Evolutionary conservation across 2,329 filamentous ascomycete genomes (phyloP).

Genomic region (Penicillium frequentans): DNA sequence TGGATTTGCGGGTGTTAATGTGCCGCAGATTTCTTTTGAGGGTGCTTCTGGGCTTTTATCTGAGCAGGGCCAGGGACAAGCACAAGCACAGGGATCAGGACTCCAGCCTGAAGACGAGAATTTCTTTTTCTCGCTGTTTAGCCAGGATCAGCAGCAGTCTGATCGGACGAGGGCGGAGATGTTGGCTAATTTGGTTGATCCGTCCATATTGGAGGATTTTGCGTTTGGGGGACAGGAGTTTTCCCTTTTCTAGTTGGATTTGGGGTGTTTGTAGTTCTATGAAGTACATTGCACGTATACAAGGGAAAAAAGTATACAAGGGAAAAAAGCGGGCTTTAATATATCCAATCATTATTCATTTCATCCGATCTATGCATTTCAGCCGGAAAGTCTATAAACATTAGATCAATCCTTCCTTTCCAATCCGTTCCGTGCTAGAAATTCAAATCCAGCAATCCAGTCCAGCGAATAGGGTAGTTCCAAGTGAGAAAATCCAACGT

Average conservation of each 20-base stretch:
- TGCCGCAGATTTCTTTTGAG: background rate
- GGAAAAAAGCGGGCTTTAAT: no score
- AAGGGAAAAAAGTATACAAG: no score
- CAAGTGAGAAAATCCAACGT: background rate
- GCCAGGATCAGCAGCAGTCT: constrained; percentile 1
- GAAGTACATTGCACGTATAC: background rate
- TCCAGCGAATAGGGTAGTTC: background rate
- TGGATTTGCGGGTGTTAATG: background rate
- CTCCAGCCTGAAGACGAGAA: background rate
- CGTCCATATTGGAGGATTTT: constrained; percentile 24
- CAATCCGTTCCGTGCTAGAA: background rate
- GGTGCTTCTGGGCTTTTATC: background rate
- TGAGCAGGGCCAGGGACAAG: background rate
- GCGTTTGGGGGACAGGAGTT: constrained; percentile 21
- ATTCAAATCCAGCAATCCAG: background rate
- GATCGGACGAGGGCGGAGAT: constrained; percentile 21
- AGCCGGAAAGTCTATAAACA: background rate
- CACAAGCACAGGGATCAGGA: background rate
- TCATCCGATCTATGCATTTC: constrained; percentile 7
- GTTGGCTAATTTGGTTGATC: constrained; percentile 25
- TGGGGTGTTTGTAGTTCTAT: fast-evolving
- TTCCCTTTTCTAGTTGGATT: constrained; percentile 8
- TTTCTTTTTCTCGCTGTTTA: constrained; percentile 3
- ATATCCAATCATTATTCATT: constrained; percentile 17
- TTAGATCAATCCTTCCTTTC: background rate